Evolutionary conservation across 805 yeast genomes (phyloP).

Genomic region (Cyberlindnera mississippiensis): DNA sequence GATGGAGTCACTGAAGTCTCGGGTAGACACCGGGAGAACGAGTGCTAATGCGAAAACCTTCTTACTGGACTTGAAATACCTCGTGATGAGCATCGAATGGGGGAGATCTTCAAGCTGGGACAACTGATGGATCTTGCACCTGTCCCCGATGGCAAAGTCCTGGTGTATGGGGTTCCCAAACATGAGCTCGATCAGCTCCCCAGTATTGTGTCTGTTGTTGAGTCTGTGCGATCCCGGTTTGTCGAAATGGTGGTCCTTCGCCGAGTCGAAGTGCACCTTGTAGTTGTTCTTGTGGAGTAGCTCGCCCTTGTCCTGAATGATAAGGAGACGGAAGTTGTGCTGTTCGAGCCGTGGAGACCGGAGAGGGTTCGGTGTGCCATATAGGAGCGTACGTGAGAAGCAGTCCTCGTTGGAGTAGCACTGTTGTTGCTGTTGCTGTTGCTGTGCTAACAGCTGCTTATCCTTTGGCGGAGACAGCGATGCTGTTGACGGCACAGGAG

Average conservation of each 20-base stretch:
- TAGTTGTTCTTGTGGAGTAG: constrained; percentile 34
- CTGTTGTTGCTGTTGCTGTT: too few species aligned
- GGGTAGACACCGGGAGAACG: constrained; percentile 26
- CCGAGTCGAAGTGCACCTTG: constrained; percentile 31
- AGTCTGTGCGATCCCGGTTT: constrained; percentile 11
- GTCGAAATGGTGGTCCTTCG: constrained; percentile 22
- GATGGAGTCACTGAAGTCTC: constrained; percentile 26
- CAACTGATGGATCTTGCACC: constrained; percentile 27
- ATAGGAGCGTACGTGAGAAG: constrained; percentile 25
- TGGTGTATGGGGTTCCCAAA: constrained; percentile 37
- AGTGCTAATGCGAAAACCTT: constrained; percentile 33
- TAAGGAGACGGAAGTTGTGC: constrained; percentile 30
- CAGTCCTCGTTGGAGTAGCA: constrained; percentile 23
- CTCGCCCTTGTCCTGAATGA: constrained; percentile 37
- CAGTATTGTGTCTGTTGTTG: constrained; percentile 12
- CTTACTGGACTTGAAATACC: constrained; percentile 28
- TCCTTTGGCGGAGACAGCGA: too few species aligned
- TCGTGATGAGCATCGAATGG: constrained; percentile 30
- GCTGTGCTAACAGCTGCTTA: too few species aligned
- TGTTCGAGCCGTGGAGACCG: constrained; percentile 4
- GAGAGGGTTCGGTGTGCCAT: constrained; percentile 23
- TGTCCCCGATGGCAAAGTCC: constrained; percentile 25
- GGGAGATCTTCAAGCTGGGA: constrained; percentile 27
- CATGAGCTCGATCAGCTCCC: constrained; percentile 33
- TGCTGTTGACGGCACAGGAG: too few species aligned